Base-by-base conservation (phyloP, 805 yeast species). In the Teunomyces stri region DNA sequence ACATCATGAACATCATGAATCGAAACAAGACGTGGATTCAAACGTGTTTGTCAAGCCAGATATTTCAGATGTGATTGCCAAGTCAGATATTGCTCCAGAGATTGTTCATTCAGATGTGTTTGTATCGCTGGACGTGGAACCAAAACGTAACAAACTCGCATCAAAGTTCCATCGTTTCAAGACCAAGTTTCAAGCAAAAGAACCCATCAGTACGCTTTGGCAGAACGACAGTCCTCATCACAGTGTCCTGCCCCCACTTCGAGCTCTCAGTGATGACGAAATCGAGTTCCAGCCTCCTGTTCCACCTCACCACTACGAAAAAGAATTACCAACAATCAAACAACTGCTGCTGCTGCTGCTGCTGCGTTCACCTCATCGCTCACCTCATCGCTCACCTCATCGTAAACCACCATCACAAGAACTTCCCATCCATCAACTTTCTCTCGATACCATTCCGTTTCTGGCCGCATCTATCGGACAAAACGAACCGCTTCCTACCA, bases 401-500 rank as follows among this genome's bases (percentile, higher is more conserved):
- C 47, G 65, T 29, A 60, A 58, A 43, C 63, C 67, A 2, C 66
- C 68, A 29, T 30, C 29, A 11, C 44, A 22, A 5, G 31, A 27
- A 5, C 7, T 36, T n/a, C 22, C 22, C 15, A 21, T 36, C 27
- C 40, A 21, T 7, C 11, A 27, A 7, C 43, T 40, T 4, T 16
- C 31, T 5, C 25, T 37, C n/a, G 50, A 53, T 22, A 61, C 66
- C 0, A 56, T 69, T 2, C 77, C 77, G 5, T 73, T 69, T 44
- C 72, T 76, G 1, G 77, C 78, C 0, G 77, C 70, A 42, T 58
- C 69, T 5, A 70, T 72, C 39, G 75, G 74, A 22, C 72, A 65
- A 3, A 55, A 54, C 13, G 61, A 57, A 6, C 48, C 46, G n/a
- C 52, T 49, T 4, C 75, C 76, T 0, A 64, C 74, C 0, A 59